Evolutionary conservation across 345 rosid genomes (phyloP).

Genomic region (Eucalyptus urophylla): DNA sequence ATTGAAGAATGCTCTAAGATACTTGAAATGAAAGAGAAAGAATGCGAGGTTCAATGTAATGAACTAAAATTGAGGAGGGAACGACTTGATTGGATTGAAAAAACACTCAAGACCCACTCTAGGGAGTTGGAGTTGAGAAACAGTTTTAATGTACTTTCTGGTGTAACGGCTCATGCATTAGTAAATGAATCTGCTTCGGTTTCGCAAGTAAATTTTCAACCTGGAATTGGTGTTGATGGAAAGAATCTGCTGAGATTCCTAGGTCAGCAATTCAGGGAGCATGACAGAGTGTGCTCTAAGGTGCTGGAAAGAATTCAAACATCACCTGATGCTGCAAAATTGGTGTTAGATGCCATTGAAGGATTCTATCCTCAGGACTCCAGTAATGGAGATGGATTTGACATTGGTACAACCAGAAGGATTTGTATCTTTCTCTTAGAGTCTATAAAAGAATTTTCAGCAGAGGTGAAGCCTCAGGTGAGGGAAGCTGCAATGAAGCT

Average conservation of each 20-base stretch:
- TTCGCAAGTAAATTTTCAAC: background rate
- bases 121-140: background rate
- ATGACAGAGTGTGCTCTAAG: background rate
- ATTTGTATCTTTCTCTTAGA: background rate
- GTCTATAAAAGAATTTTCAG: conserved; percentile 1
- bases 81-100: background rate
- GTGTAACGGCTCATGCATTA: background rate
- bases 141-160: background rate
- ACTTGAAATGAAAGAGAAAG: background rate
- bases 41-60: background rate
- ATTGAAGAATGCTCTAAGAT: background rate
- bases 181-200: background rate
- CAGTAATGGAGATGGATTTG: background rate
- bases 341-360: conserved; percentile 12
- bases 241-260: conserved; percentile 4
- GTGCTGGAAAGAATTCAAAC: background rate
- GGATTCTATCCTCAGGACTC: conserved; percentile 4
- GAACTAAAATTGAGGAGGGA: background rate
- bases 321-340: conserved; percentile 16
- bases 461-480: background rate
- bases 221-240: background rate
- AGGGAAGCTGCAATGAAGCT: conserved; percentile 7
- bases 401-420: background rate
- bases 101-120: background rate
- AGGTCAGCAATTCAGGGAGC: background rate